Evolutionary conservation across 768 basidiomycete species (phyloP), one percentile per base, ranked within the genome.

Genomic region (Terana coerulea): DNA sequence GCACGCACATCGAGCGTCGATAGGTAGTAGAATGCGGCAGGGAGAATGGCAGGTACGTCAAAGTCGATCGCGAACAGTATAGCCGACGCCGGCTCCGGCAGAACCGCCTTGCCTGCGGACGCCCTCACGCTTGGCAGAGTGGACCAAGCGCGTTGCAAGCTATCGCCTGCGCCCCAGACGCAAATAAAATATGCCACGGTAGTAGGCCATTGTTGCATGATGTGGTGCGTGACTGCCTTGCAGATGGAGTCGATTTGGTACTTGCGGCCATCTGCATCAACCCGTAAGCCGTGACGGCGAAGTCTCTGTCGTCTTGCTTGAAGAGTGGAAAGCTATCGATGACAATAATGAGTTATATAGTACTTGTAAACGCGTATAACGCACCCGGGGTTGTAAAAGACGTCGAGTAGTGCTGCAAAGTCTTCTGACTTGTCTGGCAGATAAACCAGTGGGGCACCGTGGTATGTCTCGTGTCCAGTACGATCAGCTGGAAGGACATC

Each of bases 191-290:
- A 34, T 7, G 34, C 47, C 7, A 24, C 15, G 3, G 34, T 37
- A 19, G 15, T 22, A 1, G 47, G 47, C 47, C 47, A 49, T 25
- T 49, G 24, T 5, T 30, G 25, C 22, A 25, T 60, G 46, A 70
- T 50, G 51, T 63, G 61, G 36, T 62, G 47, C 51, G 64, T 54
- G 55, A 71, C 60, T 21, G 64, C 61, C 6, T 60, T 52, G 17
- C 64, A 58, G 15, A 71, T 57, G 11, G 63, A 49, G 37, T 68
- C 66, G 58, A 66, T 64, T 41, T 69, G 62, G 59, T 71, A 71
- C 48, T 71, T 71, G 49, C 52, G 63, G 10, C 64, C 44, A 71
- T 58, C 45, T 62, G 59, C 50, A 71, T 63, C 11, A 60, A 58
- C 39, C 62, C 64, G 24, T 62, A 56, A 30, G 66, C 63, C 43